These are phyloP conservation scores for Barnettozyma hawaiiensis DNA, from an alignment of 1,139 yeast genomes.

Conservation along the genomic window DNA sequence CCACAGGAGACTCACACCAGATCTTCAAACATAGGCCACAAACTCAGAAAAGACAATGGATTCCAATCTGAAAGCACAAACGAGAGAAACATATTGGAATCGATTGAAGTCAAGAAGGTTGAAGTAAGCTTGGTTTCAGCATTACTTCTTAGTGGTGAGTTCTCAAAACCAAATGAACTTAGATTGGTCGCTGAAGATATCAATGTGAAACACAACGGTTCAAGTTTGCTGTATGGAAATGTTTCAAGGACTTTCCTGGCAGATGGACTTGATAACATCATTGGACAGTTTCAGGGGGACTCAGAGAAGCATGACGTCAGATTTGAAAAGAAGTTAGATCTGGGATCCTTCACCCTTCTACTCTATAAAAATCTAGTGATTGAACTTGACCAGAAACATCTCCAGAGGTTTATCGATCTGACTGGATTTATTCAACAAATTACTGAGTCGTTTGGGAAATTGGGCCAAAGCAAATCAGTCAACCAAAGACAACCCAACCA, in stretches of 20 bases:
- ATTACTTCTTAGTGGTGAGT: slow-evolving; percentile 34
- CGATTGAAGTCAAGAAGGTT: slow-evolving; percentile 25
- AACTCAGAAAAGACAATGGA: slow-evolving; percentile 4
- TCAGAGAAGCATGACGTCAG: slow-evolving; percentile 42
- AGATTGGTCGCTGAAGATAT: slow-evolving; percentile 31
- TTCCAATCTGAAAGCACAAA: not conserved
- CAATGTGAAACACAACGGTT: slow-evolving; percentile 39
- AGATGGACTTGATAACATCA: slow-evolving; percentile 20
- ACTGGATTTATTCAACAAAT: slow-evolving; percentile 20
- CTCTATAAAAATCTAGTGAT: slow-evolving; percentile 40
- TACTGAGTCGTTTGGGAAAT: slow-evolving; percentile 16
- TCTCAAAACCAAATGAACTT: slow-evolving; percentile 32
- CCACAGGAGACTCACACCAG: slow-evolving; percentile 29
- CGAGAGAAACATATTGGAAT: slow-evolving; percentile 7
- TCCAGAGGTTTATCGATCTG: slow-evolving; percentile 15
- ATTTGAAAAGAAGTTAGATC: slow-evolving; percentile 42
- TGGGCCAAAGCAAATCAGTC: slow-evolving; percentile 4
- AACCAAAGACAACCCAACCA: not conserved
- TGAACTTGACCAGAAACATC: slow-evolving; percentile 28
- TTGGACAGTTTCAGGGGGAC: slow-evolving; percentile 25
- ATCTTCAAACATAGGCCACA: slow-evolving; percentile 27
- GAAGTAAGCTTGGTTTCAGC: slow-evolving; percentile 43
- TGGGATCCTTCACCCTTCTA: slow-evolving; percentile 38
- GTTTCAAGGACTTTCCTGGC: slow-evolving; percentile 18
- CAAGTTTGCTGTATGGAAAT: slow-evolving; percentile 43